Percentiles rank a stretch among this genome's conserved stretches.
Evolutionary conservation across 352 stramenopile genomes (phyloP).

Genomic region (Phytophthora boehmeriae): DNA sequence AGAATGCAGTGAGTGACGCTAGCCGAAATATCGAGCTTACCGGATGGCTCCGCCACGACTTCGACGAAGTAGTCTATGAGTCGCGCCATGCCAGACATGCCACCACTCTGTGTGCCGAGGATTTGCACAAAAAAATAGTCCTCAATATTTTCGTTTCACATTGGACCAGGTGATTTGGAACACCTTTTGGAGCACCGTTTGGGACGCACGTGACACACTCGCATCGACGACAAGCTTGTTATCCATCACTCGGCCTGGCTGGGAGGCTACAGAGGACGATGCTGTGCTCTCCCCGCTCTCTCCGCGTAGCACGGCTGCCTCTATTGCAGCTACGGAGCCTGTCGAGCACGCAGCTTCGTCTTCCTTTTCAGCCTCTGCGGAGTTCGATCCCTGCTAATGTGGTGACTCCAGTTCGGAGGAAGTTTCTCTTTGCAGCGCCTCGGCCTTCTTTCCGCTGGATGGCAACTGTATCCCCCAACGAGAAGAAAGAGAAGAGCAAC

Average conservation of each 20-base stretch:
- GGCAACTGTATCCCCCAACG: constrained; percentile 10
- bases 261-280: constrained; percentile 9
- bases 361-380: constrained; percentile 4
- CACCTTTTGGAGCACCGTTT: no score
- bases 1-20: background rate
- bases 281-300: constrained; percentile 29
- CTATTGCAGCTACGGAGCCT: constrained; percentile 9
- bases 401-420: constrained; percentile 9
- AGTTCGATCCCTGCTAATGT: constrained; percentile 5
- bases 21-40: background rate
- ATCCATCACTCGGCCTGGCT: constrained; percentile 13
- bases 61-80: constrained; percentile 85
- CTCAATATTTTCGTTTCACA: background rate
- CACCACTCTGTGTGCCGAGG: background rate
- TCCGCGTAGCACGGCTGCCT: constrained; percentile 12
- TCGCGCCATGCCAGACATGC: constrained; percentile 20
- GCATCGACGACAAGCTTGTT: background rate
- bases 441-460: constrained; percentile 27
- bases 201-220: no score
- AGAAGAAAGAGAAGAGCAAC: background rate
- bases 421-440: constrained; percentile 9
- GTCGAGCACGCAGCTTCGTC: background rate
- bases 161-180: background rate
- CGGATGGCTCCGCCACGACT: constrained; percentile 50
- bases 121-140: no score